A percentile compares a stretch with the other conserved stretches of the same genome.
These are phyloP conservation scores for Yamadazyma trypodendri DNA, from an alignment of 1,139 yeast species.

Conservation along the genomic window DNA sequence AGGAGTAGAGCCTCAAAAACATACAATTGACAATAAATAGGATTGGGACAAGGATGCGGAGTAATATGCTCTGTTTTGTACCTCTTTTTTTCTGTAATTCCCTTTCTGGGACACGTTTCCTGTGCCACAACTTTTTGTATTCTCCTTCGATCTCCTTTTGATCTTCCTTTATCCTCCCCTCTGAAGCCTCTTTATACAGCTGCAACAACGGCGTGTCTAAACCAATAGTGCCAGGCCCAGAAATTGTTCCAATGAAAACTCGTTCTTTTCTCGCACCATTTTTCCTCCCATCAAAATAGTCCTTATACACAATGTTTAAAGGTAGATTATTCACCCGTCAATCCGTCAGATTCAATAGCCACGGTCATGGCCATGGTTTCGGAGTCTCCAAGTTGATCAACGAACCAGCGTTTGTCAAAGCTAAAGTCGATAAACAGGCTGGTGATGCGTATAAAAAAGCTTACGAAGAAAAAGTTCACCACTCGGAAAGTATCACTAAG, in stretches of 20 bases:
- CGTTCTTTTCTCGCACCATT: conserved; percentile 15
- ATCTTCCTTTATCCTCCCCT: too few relatives aligned
- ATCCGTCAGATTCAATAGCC: conserved; percentile 44
- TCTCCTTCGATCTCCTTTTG: too few relatives aligned
- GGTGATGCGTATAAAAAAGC: conserved; percentile 45
- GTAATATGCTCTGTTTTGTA: too few relatives aligned
- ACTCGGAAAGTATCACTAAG: conserved; percentile 71
- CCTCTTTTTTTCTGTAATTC: too few relatives aligned
- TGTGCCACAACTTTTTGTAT: too few relatives aligned
- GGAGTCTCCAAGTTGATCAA: conserved; percentile 41
- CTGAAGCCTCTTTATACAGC: too few relatives aligned
- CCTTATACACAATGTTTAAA: conserved; percentile 28
- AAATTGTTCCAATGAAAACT: conserved; percentile 10
- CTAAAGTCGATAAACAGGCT: conserved; percentile 35
- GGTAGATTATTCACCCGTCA: conserved; percentile 36
- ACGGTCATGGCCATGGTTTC: conserved; percentile 38
- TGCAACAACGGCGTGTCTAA: not conserved
- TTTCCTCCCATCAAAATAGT: conserved; percentile 2
- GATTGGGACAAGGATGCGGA: too few relatives aligned
- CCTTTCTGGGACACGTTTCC: too few relatives aligned
- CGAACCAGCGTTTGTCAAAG: conserved; percentile 34
- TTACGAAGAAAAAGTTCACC: conserved; percentile 65
- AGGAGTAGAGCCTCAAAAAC: too few relatives aligned
- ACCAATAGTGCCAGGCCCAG: not conserved
- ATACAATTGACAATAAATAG: too few relatives aligned